Base-by-base conservation (phyloP, 2,329 filamentous ascomycete genomes). In the Neopestalotiopsis sp. region DNA sequence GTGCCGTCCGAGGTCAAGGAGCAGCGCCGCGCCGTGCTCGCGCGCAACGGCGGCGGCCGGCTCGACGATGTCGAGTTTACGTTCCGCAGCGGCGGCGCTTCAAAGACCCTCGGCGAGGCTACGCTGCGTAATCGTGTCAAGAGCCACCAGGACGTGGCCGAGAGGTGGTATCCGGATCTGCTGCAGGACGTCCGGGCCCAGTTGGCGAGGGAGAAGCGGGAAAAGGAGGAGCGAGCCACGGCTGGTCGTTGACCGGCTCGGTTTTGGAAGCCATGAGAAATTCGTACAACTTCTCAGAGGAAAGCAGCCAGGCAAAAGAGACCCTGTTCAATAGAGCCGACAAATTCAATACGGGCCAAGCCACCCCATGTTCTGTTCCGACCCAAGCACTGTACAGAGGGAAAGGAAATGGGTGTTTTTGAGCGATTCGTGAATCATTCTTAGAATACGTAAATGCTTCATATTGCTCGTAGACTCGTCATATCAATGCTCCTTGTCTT, bases 61-160 rank as follows among this genome's bases (percentile, higher is more conserved):
- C 78, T 89, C 58, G 92, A 94, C 74, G 93, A 95, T 75, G 93
- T 95, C 60, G 94, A 97, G 82, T 97, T 96, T 78, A 96, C 94
- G 2, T 97, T 97, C 76, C 87, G 90, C 30, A 90, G 86, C 71
- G 92, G 92, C 17, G 85, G 89, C 68, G 88, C 85, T 76, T 88
- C 89, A 17, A 89, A 87, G 77, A 91, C 88, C 72, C 81, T 97
- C 9, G 94, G 94, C 4, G 93, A 97, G 84, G 94, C 94, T 12
- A 97, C 93, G 69, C 81, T 97, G 77, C 87, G 93, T 81, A 97
- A 97, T 80, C 83, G 94, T 14, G 86, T 97, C 74, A 96, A 95
- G 86, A 94, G 92, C 73, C 94, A 97, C 81, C 92, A 91, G 3
- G 94, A 97, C 78, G 94, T 97, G 1, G 93, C 92, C 1, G 92